These are phyloP conservation scores for Geosmithia putterillii DNA, from an alignment of 2,329 filamentous ascomycete species.

Conservation along the genomic window DNA sequence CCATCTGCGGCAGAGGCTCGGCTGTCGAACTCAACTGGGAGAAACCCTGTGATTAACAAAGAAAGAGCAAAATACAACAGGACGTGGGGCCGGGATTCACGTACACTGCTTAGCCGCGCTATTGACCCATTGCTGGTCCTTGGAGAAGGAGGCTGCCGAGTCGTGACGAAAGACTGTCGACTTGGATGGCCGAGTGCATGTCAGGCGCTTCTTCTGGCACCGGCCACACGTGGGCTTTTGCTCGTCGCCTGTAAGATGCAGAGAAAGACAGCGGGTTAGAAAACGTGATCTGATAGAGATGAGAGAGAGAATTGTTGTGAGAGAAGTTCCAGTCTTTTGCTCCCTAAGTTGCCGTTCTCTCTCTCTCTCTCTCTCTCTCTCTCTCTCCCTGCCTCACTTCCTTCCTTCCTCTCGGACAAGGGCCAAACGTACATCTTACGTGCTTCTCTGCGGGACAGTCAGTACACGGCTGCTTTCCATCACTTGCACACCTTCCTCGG, in stretches of 20 bases:
- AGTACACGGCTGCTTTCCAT: too few relatives aligned
- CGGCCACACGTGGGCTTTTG: constrained; percentile 21
- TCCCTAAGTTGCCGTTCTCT: neutral
- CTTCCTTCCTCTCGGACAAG: too few relatives aligned
- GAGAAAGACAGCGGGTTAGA: neutral
- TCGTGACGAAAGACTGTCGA: constrained; percentile 23
- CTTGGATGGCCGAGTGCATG: constrained; percentile 19
- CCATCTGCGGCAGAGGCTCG: neutral
- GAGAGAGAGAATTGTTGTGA: neutral
- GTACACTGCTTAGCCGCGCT: constrained; percentile 20
- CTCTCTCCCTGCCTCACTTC: neutral
- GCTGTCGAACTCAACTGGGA: neutral
- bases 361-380: neutral
- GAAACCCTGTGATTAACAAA: neutral
- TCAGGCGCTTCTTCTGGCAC: constrained; percentile 18
- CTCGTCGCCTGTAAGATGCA: constrained; percentile 18
- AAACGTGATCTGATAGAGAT: constrained; percentile 1
- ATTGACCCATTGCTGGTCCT: constrained; percentile 22
- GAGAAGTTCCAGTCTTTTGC: too few relatives aligned
- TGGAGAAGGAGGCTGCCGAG: constrained; percentile 17
- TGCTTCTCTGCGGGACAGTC: constrained; percentile 9
- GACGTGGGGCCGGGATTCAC: too few relatives aligned
- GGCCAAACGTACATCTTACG: constrained; percentile 9
- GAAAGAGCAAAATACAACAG: neutral
- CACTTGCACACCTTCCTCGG: too few relatives aligned